phyloP scores from a whole-genome alignment of 768 basidiomycete genomes.

The Hypsizygus marmoreus region DNA sequence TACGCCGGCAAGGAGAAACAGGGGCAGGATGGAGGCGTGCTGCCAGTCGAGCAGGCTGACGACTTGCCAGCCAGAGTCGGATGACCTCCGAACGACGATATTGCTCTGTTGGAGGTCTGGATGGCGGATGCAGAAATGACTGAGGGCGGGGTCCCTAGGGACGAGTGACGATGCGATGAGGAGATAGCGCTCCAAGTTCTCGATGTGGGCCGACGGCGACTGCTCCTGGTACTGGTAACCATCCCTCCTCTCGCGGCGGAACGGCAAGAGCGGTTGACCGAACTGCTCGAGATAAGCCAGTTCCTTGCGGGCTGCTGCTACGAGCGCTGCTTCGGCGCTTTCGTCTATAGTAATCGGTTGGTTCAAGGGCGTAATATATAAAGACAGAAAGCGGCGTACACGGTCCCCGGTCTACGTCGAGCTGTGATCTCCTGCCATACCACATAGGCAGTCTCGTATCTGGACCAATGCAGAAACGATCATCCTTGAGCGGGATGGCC shows the following conservation, averaged over 20 bases:
- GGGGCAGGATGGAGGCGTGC: conserved; percentile 54
- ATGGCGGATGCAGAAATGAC: conserved; percentile 53
- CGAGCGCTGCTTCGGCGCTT: conserved; percentile 43
- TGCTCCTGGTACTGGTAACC: conserved; percentile 47
- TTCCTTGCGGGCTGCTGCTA: conserved; percentile 46
- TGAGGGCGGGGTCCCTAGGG: conserved; percentile 38
- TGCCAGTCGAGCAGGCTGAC: conserved; percentile 56
- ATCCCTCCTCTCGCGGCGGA: conserved; percentile 42
- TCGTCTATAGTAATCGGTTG: conserved; percentile 40
- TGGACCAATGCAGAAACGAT: conserved; percentile 48
- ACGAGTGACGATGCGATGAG: conserved; percentile 48
- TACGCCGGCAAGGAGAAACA: conserved; percentile 49
- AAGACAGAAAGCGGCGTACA: conserved; percentile 43
- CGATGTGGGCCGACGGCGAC: conserved; percentile 40
- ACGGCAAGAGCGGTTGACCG: conserved; percentile 48
- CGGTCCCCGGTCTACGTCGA: conserved; percentile 52
- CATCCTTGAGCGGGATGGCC: conserved; percentile 39
- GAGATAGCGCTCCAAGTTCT: conserved; percentile 52
- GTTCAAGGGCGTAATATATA: conserved; percentile 28
- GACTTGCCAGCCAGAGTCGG: conserved; percentile 42
- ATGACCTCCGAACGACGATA: conserved; percentile 47
- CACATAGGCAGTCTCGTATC: conserved; percentile 46
- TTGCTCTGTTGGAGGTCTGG: conserved; percentile 53
- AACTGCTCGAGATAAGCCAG: conserved; percentile 48
- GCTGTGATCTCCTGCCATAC: conserved; percentile 51